A percentile compares a stretch with the other conserved stretches of the same genome.
Evolutionary conservation across 2,329 filamentous ascomycete species (phyloP).

Genomic region (Paecilomyces sp.): DNA sequence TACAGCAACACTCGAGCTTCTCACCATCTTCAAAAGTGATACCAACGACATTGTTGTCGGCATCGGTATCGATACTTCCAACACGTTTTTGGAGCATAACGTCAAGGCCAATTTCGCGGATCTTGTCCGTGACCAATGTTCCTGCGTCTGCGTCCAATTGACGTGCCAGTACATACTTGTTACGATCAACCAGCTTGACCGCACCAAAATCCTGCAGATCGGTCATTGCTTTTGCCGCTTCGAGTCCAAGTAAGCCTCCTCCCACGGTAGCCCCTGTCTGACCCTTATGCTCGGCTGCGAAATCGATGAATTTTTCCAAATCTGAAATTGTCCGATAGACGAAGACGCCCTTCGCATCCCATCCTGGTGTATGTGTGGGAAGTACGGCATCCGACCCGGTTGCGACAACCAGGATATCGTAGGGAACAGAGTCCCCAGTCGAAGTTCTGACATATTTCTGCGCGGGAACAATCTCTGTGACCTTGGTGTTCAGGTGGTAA

Average conservation of each 20-base stretch:
- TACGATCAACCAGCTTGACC: conserved; percentile 75
- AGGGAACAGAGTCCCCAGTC: conserved; percentile 61
- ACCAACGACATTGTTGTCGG: conserved; percentile 61
- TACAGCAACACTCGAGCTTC: conserved; percentile 65
- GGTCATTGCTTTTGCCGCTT: conserved; percentile 88
- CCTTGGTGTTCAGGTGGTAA: conserved; percentile 68
- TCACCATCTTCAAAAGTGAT: conserved; percentile 77
- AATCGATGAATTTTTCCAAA: conserved; percentile 67
- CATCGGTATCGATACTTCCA: conserved; percentile 61
- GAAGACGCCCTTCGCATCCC: conserved; percentile 77
- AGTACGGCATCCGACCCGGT: conserved; percentile 81
- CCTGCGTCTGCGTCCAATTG: conserved; percentile 80
- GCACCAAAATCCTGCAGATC: conserved; percentile 67
- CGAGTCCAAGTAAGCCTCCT: conserved; percentile 75
- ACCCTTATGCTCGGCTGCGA: conserved; percentile 59
- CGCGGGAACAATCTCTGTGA: conserved; percentile 58
- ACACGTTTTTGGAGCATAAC: conserved; percentile 73
- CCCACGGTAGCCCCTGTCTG: conserved; percentile 71
- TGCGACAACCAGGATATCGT: conserved; percentile 76
- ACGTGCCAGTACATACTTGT: conserved; percentile 72
- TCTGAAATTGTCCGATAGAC: conserved; percentile 85
- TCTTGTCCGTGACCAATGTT: conserved; percentile 72
- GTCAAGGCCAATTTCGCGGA: conserved; percentile 69
- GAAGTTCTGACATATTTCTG: conserved; percentile 64
- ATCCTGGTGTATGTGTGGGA: conserved; percentile 63